Percentiles rank a stretch among this genome's conserved stretches.
Evolutionary conservation across 768 basidiomycete species (phyloP).

Genomic region (Leccinum variicolor): DNA sequence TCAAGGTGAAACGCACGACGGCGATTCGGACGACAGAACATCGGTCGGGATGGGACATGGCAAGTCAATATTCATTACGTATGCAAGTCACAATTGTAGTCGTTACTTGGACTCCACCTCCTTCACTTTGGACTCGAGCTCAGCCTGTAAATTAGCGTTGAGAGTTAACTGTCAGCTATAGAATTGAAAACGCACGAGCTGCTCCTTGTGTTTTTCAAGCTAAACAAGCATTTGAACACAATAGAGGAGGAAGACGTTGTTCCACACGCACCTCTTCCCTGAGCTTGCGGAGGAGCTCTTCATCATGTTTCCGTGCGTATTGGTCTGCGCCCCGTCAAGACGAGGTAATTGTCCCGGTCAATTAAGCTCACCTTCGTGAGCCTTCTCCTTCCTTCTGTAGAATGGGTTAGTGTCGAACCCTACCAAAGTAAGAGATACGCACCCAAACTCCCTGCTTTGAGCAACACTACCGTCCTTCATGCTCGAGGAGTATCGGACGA

Average conservation of each 20-base stretch:
- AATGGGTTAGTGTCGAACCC: not conserved
- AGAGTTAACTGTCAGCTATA: conserved; percentile 11
- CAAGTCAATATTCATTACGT: not conserved
- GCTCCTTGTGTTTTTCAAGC: conserved; percentile 31
- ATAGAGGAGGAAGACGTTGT: too few relatives aligned
- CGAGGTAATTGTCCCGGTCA: not conserved
- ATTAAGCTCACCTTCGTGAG: conserved; percentile 51
- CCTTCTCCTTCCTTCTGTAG: conserved; percentile 69
- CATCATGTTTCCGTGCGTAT: conserved; percentile 59
- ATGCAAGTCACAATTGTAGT: not conserved
- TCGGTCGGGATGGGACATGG: conserved; percentile 5
- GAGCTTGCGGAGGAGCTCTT: conserved; percentile 56
- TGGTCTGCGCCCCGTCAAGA: conserved; percentile 45
- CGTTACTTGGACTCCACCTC: conserved; percentile 19
- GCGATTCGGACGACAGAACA: conserved; percentile 19
- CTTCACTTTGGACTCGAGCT: conserved; percentile 29
- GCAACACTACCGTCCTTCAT: conserved; percentile 56
- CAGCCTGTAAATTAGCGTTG: conserved; percentile 21
- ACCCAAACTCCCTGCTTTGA: conserved; percentile 62
- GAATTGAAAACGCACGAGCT: conserved; percentile 27
- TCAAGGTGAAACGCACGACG: conserved; percentile 17
- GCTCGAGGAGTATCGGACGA: conserved; percentile 38
- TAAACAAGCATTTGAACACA: conserved; percentile 4
- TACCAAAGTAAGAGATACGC: conserved; percentile 13
- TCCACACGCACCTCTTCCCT: conserved; percentile 47